phyloP scores from a whole-genome alignment of 1,284 basidiomycete species.

The Malassezia obtusa region DNA sequence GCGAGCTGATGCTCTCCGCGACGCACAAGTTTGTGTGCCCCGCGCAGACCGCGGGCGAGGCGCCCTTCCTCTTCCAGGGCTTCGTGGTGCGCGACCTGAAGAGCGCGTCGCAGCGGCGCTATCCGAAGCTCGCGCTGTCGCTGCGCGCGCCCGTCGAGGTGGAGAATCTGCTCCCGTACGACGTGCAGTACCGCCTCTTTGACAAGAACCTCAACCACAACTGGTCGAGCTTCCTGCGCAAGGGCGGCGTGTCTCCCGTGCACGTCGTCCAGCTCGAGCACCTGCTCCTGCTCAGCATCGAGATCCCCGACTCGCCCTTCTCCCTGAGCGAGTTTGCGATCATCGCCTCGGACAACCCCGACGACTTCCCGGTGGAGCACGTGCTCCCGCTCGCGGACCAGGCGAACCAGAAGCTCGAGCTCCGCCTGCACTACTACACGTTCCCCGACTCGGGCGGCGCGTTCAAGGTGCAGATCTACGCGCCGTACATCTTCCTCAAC shows the following conservation, averaged over 20 bases:
- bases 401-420: constrained; percentile 66
- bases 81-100: constrained; percentile 72
- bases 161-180: constrained; percentile 91
- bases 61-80: constrained; percentile 89
- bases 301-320: constrained; percentile 70
- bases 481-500: constrained; percentile 84
- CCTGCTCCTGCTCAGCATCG: constrained; percentile 79
- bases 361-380: constrained; percentile 77
- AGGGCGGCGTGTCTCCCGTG: constrained; percentile 90
- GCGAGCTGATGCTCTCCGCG: constrained; percentile 68
- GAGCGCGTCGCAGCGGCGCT: constrained; percentile 55
- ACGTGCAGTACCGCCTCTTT: constrained; percentile 85
- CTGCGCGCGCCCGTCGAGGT: constrained; percentile 92
- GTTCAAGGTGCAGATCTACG: constrained; percentile 93
- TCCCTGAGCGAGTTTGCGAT: constrained; percentile 96
- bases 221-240: constrained; percentile 74
- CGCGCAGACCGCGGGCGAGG: constrained; percentile 69
- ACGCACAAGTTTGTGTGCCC: constrained; percentile 76
- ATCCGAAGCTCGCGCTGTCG: constrained; percentile 72
- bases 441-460: constrained; percentile 91
- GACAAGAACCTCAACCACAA: constrained; percentile 85
- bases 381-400: constrained; percentile 65
- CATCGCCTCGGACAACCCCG: constrained; percentile 84
- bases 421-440: constrained; percentile 67
- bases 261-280: constrained; percentile 94